Base-by-base conservation (phyloP, 441 rosid species). In the Mallotus japonicus region DNA sequence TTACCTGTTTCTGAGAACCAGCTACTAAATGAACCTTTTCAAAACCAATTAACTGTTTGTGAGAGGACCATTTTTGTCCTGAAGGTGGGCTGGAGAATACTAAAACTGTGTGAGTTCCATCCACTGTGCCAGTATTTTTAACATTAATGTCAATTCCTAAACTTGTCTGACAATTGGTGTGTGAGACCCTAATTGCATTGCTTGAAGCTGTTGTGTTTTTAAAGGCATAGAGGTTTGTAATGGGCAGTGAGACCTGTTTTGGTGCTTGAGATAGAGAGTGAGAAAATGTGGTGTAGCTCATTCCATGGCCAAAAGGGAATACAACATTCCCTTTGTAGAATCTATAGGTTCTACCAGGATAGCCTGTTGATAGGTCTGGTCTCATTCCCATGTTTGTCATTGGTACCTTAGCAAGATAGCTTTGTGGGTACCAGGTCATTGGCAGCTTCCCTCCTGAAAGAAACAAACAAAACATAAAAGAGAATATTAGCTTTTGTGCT, bases 381-480 rank as follows among this genome's bases (percentile, higher is more conserved):
- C 97, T 77, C 92, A 95, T 88, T 0, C 85, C 87, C 99, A 92
- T 92, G 67, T 85, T 82, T 5, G 97, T 95, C 99, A 95, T 95
- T 1, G 96, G 90, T 17, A 92, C 80, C 69, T 88, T 87, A 0
- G 82, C 64, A 4, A 92, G 56, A 54, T 92, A 95, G 0, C 80
- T 87, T 37, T 95, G 92, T 13, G 94, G 97, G 70, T 95, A 92
- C 99, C 99, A 92, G 17, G 98, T 95, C 95, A 89, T 88, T 4
- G 99, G 97, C 58, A 92, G 78, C 79, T 85, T 95, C 0, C 99
- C 99, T 32, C 93, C 96, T 87, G 65, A 2, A 68, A 50, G 13
- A 54, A 19, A 59, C 55, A 51, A 71, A 65, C 6, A 50, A 0
- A 32, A 57, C 24, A 63, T 10, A 55, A 15, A 37, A 49, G 53